A percentile compares a stretch with the other conserved stretches of the same genome.
Conservation (phyloP, 257 asterid genomes). For the Rauvolfia tetraphylla region DNA sequence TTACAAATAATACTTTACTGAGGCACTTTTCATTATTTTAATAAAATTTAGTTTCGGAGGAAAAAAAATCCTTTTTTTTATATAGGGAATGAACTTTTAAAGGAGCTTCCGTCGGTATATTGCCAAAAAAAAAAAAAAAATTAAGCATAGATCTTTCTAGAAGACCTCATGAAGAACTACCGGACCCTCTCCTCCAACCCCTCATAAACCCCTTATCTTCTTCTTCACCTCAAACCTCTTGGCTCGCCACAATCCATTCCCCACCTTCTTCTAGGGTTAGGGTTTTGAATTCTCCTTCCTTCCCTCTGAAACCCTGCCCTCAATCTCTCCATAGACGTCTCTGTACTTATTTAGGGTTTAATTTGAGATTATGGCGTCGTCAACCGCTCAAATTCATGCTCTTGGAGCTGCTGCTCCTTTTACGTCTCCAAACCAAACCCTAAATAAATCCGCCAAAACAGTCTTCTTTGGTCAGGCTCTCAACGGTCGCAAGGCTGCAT, state of each 20-base stretch:
- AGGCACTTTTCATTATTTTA: too few species aligned
- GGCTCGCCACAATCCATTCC: not conserved
- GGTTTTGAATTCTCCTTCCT: not conserved
- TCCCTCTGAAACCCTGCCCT: not conserved
- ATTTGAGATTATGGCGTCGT: constrained; percentile 22
- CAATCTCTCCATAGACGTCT: not conserved
- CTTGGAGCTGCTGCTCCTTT: constrained; percentile 43
- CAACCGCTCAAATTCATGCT: constrained; percentile 60
- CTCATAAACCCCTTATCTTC: constrained; percentile 14
- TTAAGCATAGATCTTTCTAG: not conserved
- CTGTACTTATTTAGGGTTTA: not conserved
- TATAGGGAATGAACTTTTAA: too few species aligned
- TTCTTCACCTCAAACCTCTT: constrained; percentile 2
- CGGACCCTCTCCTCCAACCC: not conserved
- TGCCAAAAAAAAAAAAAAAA: too few species aligned
- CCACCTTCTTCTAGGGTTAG: constrained; percentile 5
- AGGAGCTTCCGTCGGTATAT: too few species aligned
- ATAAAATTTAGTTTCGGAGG: too few species aligned
- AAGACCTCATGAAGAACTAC: not conserved
- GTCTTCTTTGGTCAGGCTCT: constrained; percentile 48
- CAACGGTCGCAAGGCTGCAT: constrained; percentile 19
- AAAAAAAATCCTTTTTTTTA: too few species aligned
- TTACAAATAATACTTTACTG: too few species aligned
- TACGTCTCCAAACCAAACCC: constrained; percentile 28
- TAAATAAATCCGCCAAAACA: constrained; percentile 26